Conservation (phyloP, 1,139 yeast species). For the Zygotorulaspora mrakii region DNA sequence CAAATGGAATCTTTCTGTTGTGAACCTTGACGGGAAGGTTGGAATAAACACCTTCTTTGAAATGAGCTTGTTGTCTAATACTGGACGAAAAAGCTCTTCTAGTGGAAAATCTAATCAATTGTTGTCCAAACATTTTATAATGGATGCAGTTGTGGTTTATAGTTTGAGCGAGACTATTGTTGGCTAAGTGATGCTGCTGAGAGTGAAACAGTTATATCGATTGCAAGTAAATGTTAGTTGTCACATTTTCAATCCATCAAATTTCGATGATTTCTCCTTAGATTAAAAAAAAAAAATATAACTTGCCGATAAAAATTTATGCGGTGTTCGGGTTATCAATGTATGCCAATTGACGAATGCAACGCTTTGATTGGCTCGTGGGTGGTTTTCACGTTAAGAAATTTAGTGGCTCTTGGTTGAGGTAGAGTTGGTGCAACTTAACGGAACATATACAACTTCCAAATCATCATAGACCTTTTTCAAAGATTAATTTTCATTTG, state of each 20-base stretch:
- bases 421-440: background rate
- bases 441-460: background rate
- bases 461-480: no score
- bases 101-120: constrained; percentile 31
- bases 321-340: constrained; percentile 12
- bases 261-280: constrained; percentile 4
- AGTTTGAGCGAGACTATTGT: no score
- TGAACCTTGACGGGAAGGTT: constrained; percentile 93
- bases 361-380: constrained; percentile 12
- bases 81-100: constrained; percentile 38
- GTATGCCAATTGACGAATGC: constrained; percentile 8
- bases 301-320: constrained; percentile 10
- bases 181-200: background rate
- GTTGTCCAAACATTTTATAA: constrained; percentile 34
- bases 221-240: no score
- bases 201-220: background rate
- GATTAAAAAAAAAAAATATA: constrained; percentile 7
- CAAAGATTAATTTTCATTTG: no score
- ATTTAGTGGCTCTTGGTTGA: background rate
- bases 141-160: constrained; percentile 1
- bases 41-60: constrained; percentile 81
- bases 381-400: background rate
- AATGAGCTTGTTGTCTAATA: constrained; percentile 42
- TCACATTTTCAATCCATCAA: no score
- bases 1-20: constrained; percentile 86